Evolutionary conservation across 345 rosid genomes (phyloP), one percentile per base, ranked within the genome.

Genomic region (Eucalyptus regnans): DNA sequence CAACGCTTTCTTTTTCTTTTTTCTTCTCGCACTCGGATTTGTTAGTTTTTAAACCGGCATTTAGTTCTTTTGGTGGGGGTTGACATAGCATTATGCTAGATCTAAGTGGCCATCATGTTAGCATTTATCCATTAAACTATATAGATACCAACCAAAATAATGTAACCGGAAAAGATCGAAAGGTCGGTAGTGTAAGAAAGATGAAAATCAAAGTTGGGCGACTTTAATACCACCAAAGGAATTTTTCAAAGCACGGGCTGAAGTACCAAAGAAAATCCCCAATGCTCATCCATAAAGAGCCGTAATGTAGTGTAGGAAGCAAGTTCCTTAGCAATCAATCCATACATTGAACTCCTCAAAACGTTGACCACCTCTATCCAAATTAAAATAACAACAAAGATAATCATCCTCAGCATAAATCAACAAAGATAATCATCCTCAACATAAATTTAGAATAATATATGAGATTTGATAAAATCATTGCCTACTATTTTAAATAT

Each of bases 261-360:
- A 37, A 18, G 48, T 2, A 11, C 14, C 8, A 0, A 5, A 41
- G 13, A 1, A 37, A 37, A 20, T 4, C 9, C 25, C 29, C 48
- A 3, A 41, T 76, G 5, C 83, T 20, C 48, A 20, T 76, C 83
- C 83, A 5, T 20, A 18, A 10, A 71, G 14, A 22, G 46, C 12
- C 27, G 27, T 20, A 6, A 76, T 20, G 12, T 76, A 41, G 48
- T 20, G 83, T 10, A 20, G 46, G 29, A 41, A 76, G 43, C 83
- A 76, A 71, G 83, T 37, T 71, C 83, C 83, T 37, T 37, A 37
- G 7, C 14, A 37, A 71, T 10, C 27, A 5, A 10, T 76, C 15
- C 15, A 76, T 76, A 20, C 83, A 10, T 76, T 41, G 83, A 20
- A 76, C 48, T 76, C 48, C 48, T 76, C 83, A 37, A 76, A 76